These are phyloP conservation scores for Fusarium sp. DNA, from an alignment of 2,329 filamentous ascomycete species.

Conservation along the genomic window DNA sequence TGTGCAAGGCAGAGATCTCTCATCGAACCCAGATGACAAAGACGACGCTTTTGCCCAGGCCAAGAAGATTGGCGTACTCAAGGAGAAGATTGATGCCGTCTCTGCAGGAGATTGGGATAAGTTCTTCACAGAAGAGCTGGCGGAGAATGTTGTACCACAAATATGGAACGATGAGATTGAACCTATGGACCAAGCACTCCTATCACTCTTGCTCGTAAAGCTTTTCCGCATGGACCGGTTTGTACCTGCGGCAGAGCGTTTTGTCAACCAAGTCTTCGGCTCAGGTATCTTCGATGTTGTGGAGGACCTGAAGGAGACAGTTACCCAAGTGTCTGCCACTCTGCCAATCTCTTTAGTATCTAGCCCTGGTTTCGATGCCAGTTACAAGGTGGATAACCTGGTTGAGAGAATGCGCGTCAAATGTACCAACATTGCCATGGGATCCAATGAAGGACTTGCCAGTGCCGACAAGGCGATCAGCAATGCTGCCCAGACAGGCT, in stretches of 20 bases:
- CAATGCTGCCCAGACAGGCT: constrained; percentile 90
- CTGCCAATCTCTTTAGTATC: constrained; percentile 93
- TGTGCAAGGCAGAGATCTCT: constrained; percentile 82
- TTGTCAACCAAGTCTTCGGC: constrained; percentile 88
- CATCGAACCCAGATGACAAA: constrained; percentile 72
- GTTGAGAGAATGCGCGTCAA: constrained; percentile 85
- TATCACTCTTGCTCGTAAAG: constrained; percentile 91
- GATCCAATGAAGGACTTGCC: constrained; percentile 92
- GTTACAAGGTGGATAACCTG: constrained; percentile 97
- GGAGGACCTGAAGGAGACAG: constrained; percentile 87
- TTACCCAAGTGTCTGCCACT: constrained; percentile 84
- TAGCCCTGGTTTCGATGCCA: constrained; percentile 96
- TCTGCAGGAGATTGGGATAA: constrained; percentile 77
- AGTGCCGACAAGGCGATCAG: constrained; percentile 96
- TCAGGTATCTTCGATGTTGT: constrained; percentile 83
- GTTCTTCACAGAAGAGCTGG: constrained; percentile 88
- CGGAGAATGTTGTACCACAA: constrained; percentile 83
- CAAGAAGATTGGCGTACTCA: constrained; percentile 78
- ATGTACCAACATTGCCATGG: constrained; percentile 99
- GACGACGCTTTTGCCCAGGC: constrained; percentile 78
- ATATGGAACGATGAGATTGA: constrained; percentile 75
- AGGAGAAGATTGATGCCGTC: constrained; percentile 75
- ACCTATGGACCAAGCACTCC: constrained; percentile 79
- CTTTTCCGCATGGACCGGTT: constrained; percentile 96
- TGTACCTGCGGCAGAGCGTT: constrained; percentile 91